Evolutionary conservation across 129 eudicot species (phyloP).

Genomic region (Glebionis coronaria): DNA sequence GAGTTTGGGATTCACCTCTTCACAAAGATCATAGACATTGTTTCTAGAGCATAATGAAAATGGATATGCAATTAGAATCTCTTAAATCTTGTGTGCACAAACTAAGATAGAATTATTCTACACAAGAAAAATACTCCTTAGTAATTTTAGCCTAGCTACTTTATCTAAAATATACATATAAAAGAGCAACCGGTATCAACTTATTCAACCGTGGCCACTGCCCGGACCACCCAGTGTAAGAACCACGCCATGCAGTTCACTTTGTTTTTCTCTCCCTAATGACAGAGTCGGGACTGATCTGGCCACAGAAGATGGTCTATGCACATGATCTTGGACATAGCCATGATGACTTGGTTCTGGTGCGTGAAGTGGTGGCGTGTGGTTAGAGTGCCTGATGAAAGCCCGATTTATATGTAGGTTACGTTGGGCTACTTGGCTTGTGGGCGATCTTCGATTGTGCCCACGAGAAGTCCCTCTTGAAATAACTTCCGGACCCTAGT

Average conservation of each 20-base stretch:
- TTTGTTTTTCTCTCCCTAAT: constrained; percentile 37
- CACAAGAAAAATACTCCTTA: constrained; percentile 24
- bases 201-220: constrained; percentile 29
- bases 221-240: constrained; percentile 82
- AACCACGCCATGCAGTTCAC: constrained; percentile 83
- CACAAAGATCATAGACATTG: constrained; percentile 12
- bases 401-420: constrained; percentile 31
- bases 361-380: constrained; percentile 14
- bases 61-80: constrained; percentile 17
- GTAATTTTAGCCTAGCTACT: constrained; percentile 18
- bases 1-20: not conserved
- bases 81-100: constrained; percentile 14
- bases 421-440: constrained; percentile 37
- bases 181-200: not conserved
- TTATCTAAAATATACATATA: constrained; percentile 28
- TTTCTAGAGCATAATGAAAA: constrained; percentile 19
- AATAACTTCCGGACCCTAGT: constrained; percentile 58
- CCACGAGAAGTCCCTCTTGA: constrained; percentile 39
- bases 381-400: constrained; percentile 36
- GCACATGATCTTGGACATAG: constrained; percentile 20
- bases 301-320: constrained; percentile 35
- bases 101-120: constrained; percentile 25
- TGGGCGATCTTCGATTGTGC: constrained; percentile 32
- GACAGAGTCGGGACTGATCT: constrained; percentile 23
- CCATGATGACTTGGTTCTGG: constrained; percentile 33